Conservation (phyloP, 352 stramenopile genomes). For the Phytopythium montanum region DNA sequence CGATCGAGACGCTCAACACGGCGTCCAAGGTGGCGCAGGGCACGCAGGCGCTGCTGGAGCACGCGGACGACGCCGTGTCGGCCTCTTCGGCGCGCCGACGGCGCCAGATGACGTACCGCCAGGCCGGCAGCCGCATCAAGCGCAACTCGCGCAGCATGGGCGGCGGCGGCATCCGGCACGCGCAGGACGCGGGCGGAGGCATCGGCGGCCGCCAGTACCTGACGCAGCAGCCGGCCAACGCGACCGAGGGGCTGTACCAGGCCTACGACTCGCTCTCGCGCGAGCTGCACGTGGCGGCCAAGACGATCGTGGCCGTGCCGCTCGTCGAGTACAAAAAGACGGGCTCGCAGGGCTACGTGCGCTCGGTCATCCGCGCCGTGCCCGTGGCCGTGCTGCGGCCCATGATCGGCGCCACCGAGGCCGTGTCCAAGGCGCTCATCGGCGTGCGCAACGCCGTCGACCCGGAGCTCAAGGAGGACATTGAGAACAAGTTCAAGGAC, state of each 20-base stretch:
- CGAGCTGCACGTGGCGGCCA: conserved; percentile 79
- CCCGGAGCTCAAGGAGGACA: conserved; percentile 87
- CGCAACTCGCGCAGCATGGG: conserved; percentile 79
- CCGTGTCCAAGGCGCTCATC: conserved; percentile 83
- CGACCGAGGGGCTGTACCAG: conserved; percentile 76
- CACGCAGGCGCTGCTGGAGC: conserved; percentile 77
- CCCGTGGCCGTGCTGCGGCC: conserved; percentile 78
- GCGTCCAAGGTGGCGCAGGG: conserved; percentile 79
- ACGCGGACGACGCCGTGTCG: conserved; percentile 81
- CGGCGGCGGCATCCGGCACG: conserved; percentile 70
- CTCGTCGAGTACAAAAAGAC: conserved; percentile 91
- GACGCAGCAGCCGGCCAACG: conserved; percentile 76
- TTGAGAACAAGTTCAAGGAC: conserved; percentile 92
- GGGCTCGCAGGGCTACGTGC: conserved; percentile 85
- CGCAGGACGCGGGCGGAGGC: conserved; percentile 63
- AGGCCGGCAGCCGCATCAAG: conserved; percentile 71
- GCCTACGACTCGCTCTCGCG: conserved; percentile 83
- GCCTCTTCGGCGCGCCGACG: conserved; percentile 54
- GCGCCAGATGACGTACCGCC: conserved; percentile 75
- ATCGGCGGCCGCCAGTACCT: conserved; percentile 82
- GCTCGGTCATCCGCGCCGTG: conserved; percentile 85
- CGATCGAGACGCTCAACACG: conserved; percentile 85
- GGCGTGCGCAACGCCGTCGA: conserved; percentile 85
- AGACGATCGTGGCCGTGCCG: conserved; percentile 86
- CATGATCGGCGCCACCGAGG: conserved; percentile 87